phyloP scores from a whole-genome alignment of 768 basidiomycete species.

The Xerocomus brunneocitrinus region DNA sequence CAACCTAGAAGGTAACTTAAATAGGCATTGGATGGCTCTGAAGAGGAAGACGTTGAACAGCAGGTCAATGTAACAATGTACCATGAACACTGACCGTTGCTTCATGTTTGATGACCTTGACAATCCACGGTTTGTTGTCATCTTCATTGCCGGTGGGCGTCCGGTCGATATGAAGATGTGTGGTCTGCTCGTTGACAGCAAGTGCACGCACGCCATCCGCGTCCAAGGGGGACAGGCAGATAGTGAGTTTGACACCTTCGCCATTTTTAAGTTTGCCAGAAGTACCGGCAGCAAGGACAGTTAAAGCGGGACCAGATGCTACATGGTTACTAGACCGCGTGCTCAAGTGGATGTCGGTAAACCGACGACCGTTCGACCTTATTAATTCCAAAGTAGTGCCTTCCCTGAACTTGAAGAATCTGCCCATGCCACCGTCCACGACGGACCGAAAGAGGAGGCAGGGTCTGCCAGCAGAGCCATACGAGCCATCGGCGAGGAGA shows the following conservation, averaged over 20 bases:
- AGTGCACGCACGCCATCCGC: conserved; percentile 39
- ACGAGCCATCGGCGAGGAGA: conserved; percentile 42
- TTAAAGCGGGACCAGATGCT: conserved; percentile 64
- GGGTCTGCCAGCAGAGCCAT: conserved; percentile 33
- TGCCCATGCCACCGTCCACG: conserved; percentile 81
- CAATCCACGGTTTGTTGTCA: conserved; percentile 80
- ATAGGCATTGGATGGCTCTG: too few relatives aligned
- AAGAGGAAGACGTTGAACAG: too few relatives aligned
- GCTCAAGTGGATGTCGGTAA: conserved; percentile 64
- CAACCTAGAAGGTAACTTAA: too few relatives aligned
- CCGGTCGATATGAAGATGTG: conserved; percentile 81
- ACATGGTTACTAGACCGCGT: conserved; percentile 47
- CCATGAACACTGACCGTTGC: conserved; percentile 52
- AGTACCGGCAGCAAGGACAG: conserved; percentile 61
- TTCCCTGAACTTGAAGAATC: conserved; percentile 65
- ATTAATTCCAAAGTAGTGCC: conserved; percentile 40
- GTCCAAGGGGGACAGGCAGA: conserved; percentile 77
- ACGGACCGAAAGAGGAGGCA: conserved; percentile 43
- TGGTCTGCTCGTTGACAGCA: conserved; percentile 70
- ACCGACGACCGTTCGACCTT: conserved; percentile 33
- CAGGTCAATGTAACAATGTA: neutral
- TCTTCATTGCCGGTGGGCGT: conserved; percentile 38
- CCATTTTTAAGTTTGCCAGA: conserved; percentile 37
- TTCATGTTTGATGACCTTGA: conserved; percentile 89
- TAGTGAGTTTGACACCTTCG: conserved; percentile 74